Evolutionary conservation across 106 monocot genomes (phyloP), one percentile per base, ranked within the genome.

Genomic region (Chionographis japonica): DNA sequence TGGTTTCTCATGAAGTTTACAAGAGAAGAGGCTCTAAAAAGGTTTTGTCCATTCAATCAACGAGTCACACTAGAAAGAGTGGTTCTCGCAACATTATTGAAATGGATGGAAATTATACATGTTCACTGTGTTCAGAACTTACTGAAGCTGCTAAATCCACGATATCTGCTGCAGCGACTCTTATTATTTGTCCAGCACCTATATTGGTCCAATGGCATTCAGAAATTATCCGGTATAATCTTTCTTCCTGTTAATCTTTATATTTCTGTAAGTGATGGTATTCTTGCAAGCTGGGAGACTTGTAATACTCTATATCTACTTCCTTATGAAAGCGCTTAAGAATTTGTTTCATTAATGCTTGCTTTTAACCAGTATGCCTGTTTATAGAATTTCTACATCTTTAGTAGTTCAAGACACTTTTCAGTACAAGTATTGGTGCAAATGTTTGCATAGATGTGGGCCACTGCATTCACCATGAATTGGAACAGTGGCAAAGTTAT

Each of bases 171-270:
- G 68, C 71, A 68, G 89, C 97, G 72, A 98, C 92, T 42, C 76
- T 98, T 43, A 83, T 98, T 52, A 90, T 98, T 52, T 98, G 97
- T 74, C 92, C 97, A 65, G 78, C 87, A 57, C 78, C 97, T 66
- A 98, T 98, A 78, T 71, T 92, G 73, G 78, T 74, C 41, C 97
- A 98, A 50, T 98, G 97, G 97, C 74, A 92, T 56, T 89, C 92
- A 59, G 97, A 98, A 81, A 85, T 98, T 42, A 80, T 61, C 42
- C 92, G 97, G 97, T 98, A 77, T 75, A 61, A 51, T 50, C 27
- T 13, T 69, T 62, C 43, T 54, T 51, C 19, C 18, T 16, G 40
- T 16, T 5, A 46, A 5, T 14, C 12, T 13, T 0, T 55, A 20
- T 39, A 6, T 13, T 16, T 39, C 2, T 60, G 58, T 18, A 55